Evolutionary conservation across 176 grass and related monocot species (phyloP).

Genomic region (Rhynchospora tenuis): DNA sequence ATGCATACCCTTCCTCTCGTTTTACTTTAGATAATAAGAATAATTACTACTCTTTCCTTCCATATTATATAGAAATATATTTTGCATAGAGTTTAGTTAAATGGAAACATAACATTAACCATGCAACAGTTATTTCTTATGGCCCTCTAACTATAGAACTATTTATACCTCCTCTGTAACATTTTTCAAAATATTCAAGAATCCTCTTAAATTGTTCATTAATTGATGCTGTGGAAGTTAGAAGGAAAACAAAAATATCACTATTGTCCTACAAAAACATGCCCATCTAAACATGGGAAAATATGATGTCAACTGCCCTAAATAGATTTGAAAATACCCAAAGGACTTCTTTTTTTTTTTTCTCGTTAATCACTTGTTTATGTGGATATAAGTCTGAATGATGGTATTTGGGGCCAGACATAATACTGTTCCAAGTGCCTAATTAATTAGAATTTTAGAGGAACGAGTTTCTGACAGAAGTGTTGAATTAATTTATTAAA

Average conservation of each 20-base stretch:
- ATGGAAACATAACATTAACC: too few species aligned
- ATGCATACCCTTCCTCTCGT: neutral
- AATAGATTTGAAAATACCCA: neutral
- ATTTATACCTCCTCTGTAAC: neutral
- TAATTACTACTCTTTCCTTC: too few species aligned
- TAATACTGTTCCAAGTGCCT: too few species aligned
- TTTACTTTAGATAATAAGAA: neutral
- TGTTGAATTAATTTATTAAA: too few species aligned
- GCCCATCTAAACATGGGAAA: neutral
- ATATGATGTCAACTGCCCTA: neutral
- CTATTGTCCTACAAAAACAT: neutral
- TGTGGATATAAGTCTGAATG: too few species aligned
- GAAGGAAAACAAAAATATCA: neutral
- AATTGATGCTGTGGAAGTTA: neutral
- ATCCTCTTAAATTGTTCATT: neutral
- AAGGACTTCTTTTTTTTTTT: neutral
- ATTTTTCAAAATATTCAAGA: neutral
- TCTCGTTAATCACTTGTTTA: too few species aligned
- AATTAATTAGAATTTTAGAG: too few species aligned
- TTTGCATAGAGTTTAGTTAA: too few species aligned
- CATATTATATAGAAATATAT: too few species aligned
- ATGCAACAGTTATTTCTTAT: neutral
- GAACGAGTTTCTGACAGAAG: too few species aligned
- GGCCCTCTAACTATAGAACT: neutral
- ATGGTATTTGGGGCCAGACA: too few species aligned